A percentile compares a stretch with the other conserved stretches of the same genome.
These are phyloP conservation scores for Salix suchowensis DNA, from an alignment of 345 rosid genomes.

Conservation along the genomic window DNA sequence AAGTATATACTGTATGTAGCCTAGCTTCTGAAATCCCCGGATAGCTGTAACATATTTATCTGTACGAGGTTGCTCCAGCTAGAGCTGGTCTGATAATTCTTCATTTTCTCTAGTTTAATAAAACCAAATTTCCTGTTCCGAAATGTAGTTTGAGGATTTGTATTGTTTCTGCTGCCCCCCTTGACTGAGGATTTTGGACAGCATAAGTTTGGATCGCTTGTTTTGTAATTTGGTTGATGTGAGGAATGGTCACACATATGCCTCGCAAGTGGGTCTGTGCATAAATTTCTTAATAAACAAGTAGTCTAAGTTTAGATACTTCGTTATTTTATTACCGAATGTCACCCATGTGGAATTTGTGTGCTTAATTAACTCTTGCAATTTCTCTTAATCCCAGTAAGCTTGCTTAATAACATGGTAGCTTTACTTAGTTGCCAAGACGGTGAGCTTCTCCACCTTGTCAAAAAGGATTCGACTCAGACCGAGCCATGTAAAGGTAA, in stretches of 20 bases:
- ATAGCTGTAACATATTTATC: constrained; percentile 6
- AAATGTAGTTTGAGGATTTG: neutral
- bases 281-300: neutral
- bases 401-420: too few species aligned
- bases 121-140: neutral
- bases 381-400: too few species aligned
- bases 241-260: neutral
- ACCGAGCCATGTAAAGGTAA: too few species aligned
- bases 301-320: neutral
- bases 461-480: too few species aligned
- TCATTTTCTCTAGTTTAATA: constrained; percentile 1
- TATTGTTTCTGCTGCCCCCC: neutral
- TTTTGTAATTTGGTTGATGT: neutral
- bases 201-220: neutral
- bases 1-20: constrained; percentile 10
- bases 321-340: neutral
- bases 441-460: too few species aligned
- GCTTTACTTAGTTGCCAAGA: too few species aligned
- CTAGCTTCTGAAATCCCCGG: constrained; percentile 1
- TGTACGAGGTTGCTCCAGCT: neutral
- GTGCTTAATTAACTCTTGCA: too few species aligned
- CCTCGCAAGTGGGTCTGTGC: neutral
- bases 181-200: neutral
- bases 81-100: neutral
- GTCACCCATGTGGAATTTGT: too few species aligned